Evolutionary conservation across 768 basidiomycete species (phyloP).

Genomic region (Tricholoma sp.): DNA sequence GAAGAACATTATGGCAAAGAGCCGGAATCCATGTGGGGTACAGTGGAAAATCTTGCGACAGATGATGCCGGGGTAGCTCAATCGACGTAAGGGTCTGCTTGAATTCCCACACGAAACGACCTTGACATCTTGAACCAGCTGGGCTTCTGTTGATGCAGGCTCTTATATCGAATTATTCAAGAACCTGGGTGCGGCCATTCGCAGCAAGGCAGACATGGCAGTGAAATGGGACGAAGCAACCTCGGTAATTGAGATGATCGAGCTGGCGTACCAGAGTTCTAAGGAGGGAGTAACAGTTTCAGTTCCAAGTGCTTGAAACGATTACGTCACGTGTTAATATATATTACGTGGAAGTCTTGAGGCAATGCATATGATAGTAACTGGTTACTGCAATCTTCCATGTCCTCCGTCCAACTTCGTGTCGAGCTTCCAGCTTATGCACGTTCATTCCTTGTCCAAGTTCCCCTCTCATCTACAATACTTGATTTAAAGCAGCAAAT

Average conservation of each 20-base stretch:
- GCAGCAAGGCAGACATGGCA: slow-evolving; percentile 43
- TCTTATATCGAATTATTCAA: slow-evolving; percentile 57
- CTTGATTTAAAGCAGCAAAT: slow-evolving; percentile 67
- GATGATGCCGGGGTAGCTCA: slow-evolving; percentile 39
- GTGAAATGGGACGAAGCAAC: slow-evolving; percentile 76
- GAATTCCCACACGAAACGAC: too few relatives aligned
- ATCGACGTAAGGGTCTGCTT: slow-evolving; percentile 27
- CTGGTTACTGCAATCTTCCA: slow-evolving; percentile 14
- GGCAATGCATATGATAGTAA: too few relatives aligned
- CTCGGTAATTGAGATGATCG: slow-evolving; percentile 70
- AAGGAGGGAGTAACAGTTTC: slow-evolving; percentile 44
- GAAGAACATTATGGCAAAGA: slow-evolving; percentile 52
- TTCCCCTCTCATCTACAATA: slow-evolving; percentile 45
- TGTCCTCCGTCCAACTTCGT: slow-evolving; percentile 46
- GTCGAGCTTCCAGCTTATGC: slow-evolving; percentile 77
- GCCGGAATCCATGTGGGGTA: slow-evolving; percentile 58
- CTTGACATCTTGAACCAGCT: slow-evolving; percentile 32
- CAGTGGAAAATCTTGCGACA: slow-evolving; percentile 47
- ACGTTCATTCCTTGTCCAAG: slow-evolving; percentile 55
- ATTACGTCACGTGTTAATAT: slow-evolving; percentile 4
- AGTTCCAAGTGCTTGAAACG: slow-evolving; percentile 18
- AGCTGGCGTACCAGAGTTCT: slow-evolving; percentile 65
- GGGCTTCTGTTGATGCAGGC: slow-evolving; percentile 58
- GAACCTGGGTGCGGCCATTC: slow-evolving; percentile 61
- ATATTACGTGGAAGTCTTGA: slow-evolving; percentile 19